Evolutionary conservation across 108 stramenopile species (phyloP).

Genomic region (Fragilaria crotonensis): DNA sequence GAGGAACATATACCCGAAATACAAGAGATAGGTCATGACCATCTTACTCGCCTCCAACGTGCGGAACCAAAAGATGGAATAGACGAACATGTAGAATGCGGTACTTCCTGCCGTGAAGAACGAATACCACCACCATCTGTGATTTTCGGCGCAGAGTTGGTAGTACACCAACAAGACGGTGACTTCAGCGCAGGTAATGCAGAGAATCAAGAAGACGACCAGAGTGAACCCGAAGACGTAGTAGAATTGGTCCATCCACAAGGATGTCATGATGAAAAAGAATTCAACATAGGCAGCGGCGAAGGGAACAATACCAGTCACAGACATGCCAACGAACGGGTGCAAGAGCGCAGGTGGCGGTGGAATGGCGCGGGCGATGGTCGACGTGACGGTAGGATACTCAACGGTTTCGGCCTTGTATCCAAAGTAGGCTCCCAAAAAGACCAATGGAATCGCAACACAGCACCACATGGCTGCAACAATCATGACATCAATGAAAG

Average conservation of each 20-base stretch:
- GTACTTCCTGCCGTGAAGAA: slow-evolving; percentile 91
- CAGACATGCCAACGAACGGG: slow-evolving; percentile 62
- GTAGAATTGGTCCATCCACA: slow-evolving; percentile 99
- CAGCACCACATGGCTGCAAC: slow-evolving; percentile 98
- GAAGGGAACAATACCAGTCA: slow-evolving; percentile 94
- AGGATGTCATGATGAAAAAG: slow-evolving; percentile 96
- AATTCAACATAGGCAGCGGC: slow-evolving; percentile 98
- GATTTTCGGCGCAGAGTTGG: slow-evolving; percentile 97
- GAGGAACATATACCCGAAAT: slow-evolving; percentile 97
- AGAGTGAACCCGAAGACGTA: slow-evolving; percentile 98
- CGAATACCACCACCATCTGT: slow-evolving; percentile 99
- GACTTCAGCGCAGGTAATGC: slow-evolving; percentile 94
- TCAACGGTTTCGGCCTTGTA: slow-evolving; percentile 87
- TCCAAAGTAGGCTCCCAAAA: slow-evolving; percentile 98
- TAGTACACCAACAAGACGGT: slow-evolving; percentile 96
- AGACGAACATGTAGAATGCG: slow-evolving; percentile 88
- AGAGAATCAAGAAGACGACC: slow-evolving; percentile 90
- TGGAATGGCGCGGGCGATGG: slow-evolving; percentile 90
- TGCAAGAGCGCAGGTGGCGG: slow-evolving; percentile 77
- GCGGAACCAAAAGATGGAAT: slow-evolving; percentile 91
- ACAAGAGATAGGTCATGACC: slow-evolving; percentile 95
- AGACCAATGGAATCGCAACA: slow-evolving; percentile 94
- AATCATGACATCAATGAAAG: slow-evolving; percentile 87
- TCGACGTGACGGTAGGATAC: slow-evolving; percentile 85
- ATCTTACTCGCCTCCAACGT: slow-evolving; percentile 84